Percentiles rank a stretch among this genome's conserved stretches.
These are phyloP conservation scores for Lentinus brumalis DNA, from an alignment of 768 basidiomycete species.

Conservation along the genomic window DNA sequence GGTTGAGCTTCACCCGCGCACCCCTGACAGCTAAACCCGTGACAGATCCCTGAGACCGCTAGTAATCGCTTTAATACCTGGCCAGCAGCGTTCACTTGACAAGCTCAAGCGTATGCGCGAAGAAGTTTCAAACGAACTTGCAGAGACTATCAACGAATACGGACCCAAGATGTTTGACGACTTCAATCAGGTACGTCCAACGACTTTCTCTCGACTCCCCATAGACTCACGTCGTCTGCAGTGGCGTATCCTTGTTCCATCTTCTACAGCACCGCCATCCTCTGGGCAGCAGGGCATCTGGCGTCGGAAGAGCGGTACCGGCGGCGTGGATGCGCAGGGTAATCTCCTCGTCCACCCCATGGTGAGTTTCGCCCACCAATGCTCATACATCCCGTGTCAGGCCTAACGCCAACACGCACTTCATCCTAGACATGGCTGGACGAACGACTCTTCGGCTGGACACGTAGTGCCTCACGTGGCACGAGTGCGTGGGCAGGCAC, in stretches of 20 bases:
- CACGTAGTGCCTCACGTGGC: constrained; percentile 71
- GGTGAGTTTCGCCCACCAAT: constrained; percentile 38
- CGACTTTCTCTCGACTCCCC: constrained; percentile 2
- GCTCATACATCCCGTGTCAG: constrained; percentile 14
- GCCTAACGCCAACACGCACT: constrained; percentile 1
- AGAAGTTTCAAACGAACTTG: constrained; percentile 81
- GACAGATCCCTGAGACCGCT: constrained; percentile 88
- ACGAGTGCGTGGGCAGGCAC: constrained; percentile 85
- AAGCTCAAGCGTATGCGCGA: constrained; percentile 74
- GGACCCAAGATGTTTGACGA: constrained; percentile 87
- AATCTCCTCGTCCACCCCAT: constrained; percentile 87
- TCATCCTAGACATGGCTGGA: constrained; percentile 76
- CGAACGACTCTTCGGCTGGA: constrained; percentile 93
- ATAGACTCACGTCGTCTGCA: constrained; percentile 29
- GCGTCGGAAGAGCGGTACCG: constrained; percentile 77
- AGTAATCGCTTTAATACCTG: constrained; percentile 84
- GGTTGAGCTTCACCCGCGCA: background rate
- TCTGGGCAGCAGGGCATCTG: constrained; percentile 73
- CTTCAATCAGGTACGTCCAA: constrained; percentile 68
- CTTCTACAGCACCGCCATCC: constrained; percentile 84
- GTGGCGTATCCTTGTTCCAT: constrained; percentile 81
- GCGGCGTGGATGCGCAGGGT: constrained; percentile 85
- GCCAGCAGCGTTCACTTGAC: constrained; percentile 80
- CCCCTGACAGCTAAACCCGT: background rate
- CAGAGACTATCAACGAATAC: constrained; percentile 81